Evolutionary conservation across 495 filamentous ascomycete genomes (phyloP), one percentile per base, ranked within the genome.

Genomic region (Tuber microsphaerosporum): DNA sequence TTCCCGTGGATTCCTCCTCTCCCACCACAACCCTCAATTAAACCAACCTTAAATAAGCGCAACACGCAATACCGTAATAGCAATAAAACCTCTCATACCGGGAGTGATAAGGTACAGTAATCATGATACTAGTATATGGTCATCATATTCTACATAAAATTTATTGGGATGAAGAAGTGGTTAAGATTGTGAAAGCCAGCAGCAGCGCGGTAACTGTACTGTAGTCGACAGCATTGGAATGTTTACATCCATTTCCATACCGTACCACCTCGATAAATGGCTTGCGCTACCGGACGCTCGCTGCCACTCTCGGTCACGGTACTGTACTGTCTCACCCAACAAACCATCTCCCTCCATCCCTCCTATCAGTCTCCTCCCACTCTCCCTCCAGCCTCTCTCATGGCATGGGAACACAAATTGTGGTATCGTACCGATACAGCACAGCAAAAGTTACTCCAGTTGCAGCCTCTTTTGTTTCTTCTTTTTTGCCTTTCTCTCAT

Each of bases 291-390:
- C 77, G 51, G 39, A 48, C n/a, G 41, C 70, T 65, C 65, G 69
- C 72, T 79, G 72, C 69, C 69, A 34, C 76, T 79, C 77, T 77
- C n/a, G 77, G 76, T 79, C 77, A 79, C 77, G 72, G 39, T 41
- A 41, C 42, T 43, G 72, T 75, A 65, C 65, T 79, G 77, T 79
- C 77, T 78, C 77, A 79, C 75, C 77, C 72, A 65, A 65, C 56
- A 31, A 65, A 65, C 56, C 12, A 65, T 65, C 37, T 34, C 46
- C 37, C 17, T 34, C 34, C 34, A 37, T 2, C 34, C 34, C 2
- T 37, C 73, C 34, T 46, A 2, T 4, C 41, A 42, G 41, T 42
- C 41, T 42, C 72, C 22, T 39, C 44, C n/a, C 71, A 19, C 17
- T 72, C 43, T 31, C 71, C 6, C 43, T 45, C 71, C 37, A 41